phyloP scores from a whole-genome alignment of 2,329 filamentous ascomycete species.

The Colletotrichum filicis region DNA sequence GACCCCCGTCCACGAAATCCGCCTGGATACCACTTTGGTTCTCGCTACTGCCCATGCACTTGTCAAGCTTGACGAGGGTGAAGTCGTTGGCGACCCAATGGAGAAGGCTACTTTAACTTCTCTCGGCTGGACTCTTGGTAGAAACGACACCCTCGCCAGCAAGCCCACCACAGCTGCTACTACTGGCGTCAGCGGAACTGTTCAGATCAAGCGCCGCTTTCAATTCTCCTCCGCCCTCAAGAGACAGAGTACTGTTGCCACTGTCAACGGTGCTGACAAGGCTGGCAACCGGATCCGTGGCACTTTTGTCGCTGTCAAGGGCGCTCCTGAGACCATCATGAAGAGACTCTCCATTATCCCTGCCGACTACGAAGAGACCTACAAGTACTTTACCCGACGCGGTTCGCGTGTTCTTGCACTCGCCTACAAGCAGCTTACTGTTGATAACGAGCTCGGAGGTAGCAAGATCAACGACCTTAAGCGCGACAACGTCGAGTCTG shows the following conservation, averaged over 20 bases:
- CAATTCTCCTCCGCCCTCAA: constrained; percentile 98
- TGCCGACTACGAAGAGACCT: constrained; percentile 94
- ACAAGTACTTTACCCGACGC: constrained; percentile 96
- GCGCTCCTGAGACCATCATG: constrained; percentile 95
- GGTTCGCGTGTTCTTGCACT: constrained; percentile 94
- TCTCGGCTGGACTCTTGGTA: constrained; percentile 92
- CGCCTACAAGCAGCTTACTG: constrained; percentile 90
- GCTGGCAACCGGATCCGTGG: constrained; percentile 81
- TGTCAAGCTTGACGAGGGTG: constrained; percentile 95
- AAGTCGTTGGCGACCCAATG: constrained; percentile 98
- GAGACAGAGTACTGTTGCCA: constrained; percentile 93
- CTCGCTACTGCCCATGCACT: constrained; percentile 95
- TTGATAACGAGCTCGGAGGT: constrained; percentile 83
- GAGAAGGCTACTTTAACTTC: constrained; percentile 94
- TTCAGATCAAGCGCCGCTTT: constrained; percentile 96
- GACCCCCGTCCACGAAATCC: constrained; percentile 75
- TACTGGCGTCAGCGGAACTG: constrained; percentile 72
- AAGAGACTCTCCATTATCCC: constrained; percentile 89
- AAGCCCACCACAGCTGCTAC: constrained; percentile 63
- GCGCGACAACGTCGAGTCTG: constrained; percentile 89
- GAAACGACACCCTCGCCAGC: constrained; percentile 84
- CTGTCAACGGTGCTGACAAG: constrained; percentile 78
- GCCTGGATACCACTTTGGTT: constrained; percentile 88
- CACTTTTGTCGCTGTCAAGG: constrained; percentile 96
- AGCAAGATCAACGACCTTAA: constrained; percentile 92